phyloP scores from a whole-genome alignment of 2,329 filamentous ascomycete species.

The Stagonosporopsis tanaceti region DNA sequence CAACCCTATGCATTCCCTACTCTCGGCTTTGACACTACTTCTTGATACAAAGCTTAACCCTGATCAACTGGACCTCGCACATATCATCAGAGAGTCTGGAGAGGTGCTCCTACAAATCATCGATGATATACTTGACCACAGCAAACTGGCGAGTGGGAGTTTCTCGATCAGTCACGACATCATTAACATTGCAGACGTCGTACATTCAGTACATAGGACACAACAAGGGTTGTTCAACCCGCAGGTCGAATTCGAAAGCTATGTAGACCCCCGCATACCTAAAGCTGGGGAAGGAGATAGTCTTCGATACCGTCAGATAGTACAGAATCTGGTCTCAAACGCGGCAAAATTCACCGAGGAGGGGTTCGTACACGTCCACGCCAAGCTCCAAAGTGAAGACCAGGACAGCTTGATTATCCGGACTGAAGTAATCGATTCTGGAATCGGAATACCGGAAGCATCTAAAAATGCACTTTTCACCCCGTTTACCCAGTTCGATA shows the following conservation, averaged over 20 bases:
- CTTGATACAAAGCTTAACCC: conserved; percentile 61
- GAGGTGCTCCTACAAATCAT: conserved; percentile 67
- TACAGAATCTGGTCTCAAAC: conserved; percentile 69
- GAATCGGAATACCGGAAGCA: conserved; percentile 60
- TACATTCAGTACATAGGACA: conserved; percentile 60
- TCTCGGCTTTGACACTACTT: conserved; percentile 66
- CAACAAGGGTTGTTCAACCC: conserved; percentile 58
- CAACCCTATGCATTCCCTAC: conserved; percentile 70
- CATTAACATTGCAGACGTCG: conserved; percentile 57
- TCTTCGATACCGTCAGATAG: conserved; percentile 66
- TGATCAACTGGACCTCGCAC: conserved; percentile 64
- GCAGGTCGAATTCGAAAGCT: conserved; percentile 56
- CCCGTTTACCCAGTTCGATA: conserved; percentile 65
- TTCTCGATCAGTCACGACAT: conserved; percentile 65
- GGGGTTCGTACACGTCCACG: conserved; percentile 59
- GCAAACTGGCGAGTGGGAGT: conserved; percentile 67
- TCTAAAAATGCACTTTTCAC: conserved; percentile 61
- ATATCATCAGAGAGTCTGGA: conserved; percentile 67
- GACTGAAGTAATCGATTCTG: conserved; percentile 63
- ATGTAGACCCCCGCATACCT: conserved; percentile 58
- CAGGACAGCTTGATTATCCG: conserved; percentile 56
- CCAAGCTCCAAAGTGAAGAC: conserved; percentile 53
- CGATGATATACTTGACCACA: conserved; percentile 73
- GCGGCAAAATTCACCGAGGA: conserved; percentile 69
- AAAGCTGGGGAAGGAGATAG: conserved; percentile 63